Percentiles rank a stretch among this genome's conserved stretches.
phyloP scores from a whole-genome alignment of 352 stramenopile species.

The Globisporangium emineosum region DNA sequence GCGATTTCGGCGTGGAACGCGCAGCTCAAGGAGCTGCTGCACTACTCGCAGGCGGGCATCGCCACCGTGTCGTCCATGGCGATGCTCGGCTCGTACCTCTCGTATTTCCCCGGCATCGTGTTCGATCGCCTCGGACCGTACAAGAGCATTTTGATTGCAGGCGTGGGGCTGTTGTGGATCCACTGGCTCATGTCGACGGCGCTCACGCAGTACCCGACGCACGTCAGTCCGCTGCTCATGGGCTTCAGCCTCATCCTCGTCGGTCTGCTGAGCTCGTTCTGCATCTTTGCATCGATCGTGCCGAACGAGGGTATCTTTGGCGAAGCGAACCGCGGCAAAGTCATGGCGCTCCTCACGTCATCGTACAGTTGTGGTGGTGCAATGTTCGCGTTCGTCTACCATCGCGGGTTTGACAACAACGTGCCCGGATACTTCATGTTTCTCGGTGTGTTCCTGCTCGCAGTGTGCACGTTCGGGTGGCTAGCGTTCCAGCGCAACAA shows the following conservation, averaged over 20 bases:
- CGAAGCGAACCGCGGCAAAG: conserved; percentile 61
- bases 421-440: conserved; percentile 77
- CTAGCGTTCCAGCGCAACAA: conserved; percentile 37
- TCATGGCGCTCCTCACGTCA: conserved; percentile 68
- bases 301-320: conserved; percentile 79
- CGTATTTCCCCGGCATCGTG: conserved; percentile 62
- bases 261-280: conserved; percentile 66
- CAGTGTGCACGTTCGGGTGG: conserved; percentile 47
- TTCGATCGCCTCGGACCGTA: conserved; percentile 69
- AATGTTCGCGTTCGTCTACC: conserved; percentile 71
- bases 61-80: conserved; percentile 71
- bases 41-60: conserved; percentile 74
- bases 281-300: conserved; percentile 74
- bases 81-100: conserved; percentile 75
- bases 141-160: conserved; percentile 52
- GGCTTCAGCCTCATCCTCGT: conserved; percentile 55
- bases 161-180: conserved; percentile 32
- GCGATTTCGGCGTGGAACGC: conserved; percentile 82
- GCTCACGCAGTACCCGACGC: conserved; percentile 37
- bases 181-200: conserved; percentile 41
- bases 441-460: conserved; percentile 51
- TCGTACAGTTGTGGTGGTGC: conserved; percentile 79
- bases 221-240: conserved; percentile 46
- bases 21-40: conserved; percentile 72
- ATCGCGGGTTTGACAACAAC: conserved; percentile 52